These are phyloP conservation scores for Apiospora phragmitis DNA, from an alignment of 2,329 filamentous ascomycete species.

Conservation along the genomic window DNA sequence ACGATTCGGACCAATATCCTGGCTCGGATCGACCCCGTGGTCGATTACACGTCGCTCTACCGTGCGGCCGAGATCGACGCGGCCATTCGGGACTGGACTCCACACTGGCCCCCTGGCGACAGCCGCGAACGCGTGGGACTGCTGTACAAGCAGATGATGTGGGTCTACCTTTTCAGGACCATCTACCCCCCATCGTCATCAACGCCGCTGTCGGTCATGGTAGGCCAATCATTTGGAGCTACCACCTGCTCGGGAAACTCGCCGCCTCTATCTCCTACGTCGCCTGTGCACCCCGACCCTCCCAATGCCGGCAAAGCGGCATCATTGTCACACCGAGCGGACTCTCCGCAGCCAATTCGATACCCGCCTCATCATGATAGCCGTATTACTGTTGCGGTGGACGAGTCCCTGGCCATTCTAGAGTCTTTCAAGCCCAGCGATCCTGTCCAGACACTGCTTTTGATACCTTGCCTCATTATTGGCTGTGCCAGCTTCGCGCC, in stretches of 20 bases:
- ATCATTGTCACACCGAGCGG: conserved; percentile 22
- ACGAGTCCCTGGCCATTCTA: conserved; percentile 56
- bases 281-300: conserved; percentile 19
- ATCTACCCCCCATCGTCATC: conserved; percentile 53
- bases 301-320: conserved; percentile 23
- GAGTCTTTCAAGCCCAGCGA: conserved; percentile 58
- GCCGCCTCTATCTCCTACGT: conserved; percentile 21
- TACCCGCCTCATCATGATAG: conserved; percentile 50
- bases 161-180: conserved; percentile 63
- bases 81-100: conserved; percentile 73
- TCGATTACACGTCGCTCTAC: conserved; percentile 73
- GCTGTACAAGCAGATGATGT: conserved; percentile 67
- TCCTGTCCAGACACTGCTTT: conserved; percentile 58
- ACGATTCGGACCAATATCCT: conserved; percentile 69
- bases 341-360: conserved; percentile 48
- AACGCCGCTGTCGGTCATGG: conserved; percentile 18
- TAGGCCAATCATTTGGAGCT: conserved; percentile 13
- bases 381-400: conserved; percentile 54
- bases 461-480: conserved; percentile 61
- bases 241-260: conserved; percentile 13
- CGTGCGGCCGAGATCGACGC: conserved; percentile 75
- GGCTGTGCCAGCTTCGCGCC: conserved; percentile 60
- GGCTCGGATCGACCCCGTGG: conserved; percentile 61
- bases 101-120: conserved; percentile 59
- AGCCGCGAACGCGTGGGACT: conserved; percentile 56